A percentile compares a stretch with the other conserved stretches of the same genome.
phyloP scores from a whole-genome alignment of 129 eudicot genomes.

The Ambrosia artemisiifolia region DNA sequence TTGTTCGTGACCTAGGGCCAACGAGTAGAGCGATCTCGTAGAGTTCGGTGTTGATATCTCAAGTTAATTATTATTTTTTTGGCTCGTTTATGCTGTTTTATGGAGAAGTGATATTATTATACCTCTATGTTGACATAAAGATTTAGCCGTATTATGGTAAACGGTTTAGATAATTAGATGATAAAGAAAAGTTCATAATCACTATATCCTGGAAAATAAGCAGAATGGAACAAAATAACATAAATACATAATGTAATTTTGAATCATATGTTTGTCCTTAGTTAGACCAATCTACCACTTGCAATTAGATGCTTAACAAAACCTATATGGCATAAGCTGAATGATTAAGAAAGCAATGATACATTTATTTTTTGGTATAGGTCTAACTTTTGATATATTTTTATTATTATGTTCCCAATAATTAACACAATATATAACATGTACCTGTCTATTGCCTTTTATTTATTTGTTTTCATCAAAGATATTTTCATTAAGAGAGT shows the following conservation, averaged over 20 bases:
- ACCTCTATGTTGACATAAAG: too few relatives aligned
- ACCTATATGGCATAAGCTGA: background rate
- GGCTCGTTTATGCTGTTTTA: background rate
- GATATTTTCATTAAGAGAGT: slow-evolving; percentile 2
- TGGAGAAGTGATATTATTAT: too few relatives aligned
- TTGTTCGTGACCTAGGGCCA: too few relatives aligned
- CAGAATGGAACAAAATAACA: background rate
- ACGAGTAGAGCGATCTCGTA: too few relatives aligned
- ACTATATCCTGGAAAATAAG: background rate
- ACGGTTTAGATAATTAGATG: background rate
- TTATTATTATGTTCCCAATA: background rate
- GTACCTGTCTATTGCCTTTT: background rate
- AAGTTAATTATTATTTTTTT: background rate
- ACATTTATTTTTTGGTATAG: background rate
- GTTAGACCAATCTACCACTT: background rate
- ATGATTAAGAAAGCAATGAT: background rate
- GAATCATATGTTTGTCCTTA: background rate
- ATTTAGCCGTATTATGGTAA: background rate
- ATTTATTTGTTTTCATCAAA: background rate
- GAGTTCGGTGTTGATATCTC: background rate
- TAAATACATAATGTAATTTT: background rate
- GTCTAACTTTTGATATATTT: background rate
- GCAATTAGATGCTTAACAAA: background rate
- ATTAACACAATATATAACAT: background rate
- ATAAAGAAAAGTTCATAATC: background rate